Base-by-base conservation (phyloP, 1,284 basidiomycete species). In the Pascua guehoae region DNA sequence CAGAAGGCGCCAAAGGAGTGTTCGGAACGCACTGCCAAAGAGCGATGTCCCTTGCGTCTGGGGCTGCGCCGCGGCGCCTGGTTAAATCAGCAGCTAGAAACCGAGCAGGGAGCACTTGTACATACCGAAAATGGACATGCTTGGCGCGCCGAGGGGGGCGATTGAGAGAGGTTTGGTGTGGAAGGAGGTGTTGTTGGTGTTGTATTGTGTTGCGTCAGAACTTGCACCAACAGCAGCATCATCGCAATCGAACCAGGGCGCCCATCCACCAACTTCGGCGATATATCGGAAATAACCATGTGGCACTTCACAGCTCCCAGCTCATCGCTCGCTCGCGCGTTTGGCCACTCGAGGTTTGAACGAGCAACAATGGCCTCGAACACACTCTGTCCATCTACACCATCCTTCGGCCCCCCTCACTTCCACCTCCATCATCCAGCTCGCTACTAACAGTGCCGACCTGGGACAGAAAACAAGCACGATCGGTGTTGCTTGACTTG, bases 91-190 rank as follows among this genome's bases (percentile, higher is more conserved):
- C 48, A 18, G 15, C 12, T n/a, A 4, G 5, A 15, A 14, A 11
- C 8, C 0, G 7, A 32, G 3, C 3, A 7, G 7, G 24, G 7
- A 17, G 17, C 2, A 24, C 40, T 58, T 36, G 49, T n/a, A 46
- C 59, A 40, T 50, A 65, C 66, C 66, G 41, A 67, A 67, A 56
- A 67, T 65, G 24, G 61, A 59, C 65, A 66, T 66, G 48, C 24
- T 32, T 32, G 24, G 7, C 24, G 24, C 7, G 24, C 24, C 24
- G 4, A 32, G 4, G 24, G n/a, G 24, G 24, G 7, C 24, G 24
- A 32, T 32, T 32, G 24, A 32, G 24, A 32, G 24, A 32, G 24
- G 55, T 43, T 43, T 37, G 36, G 36, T 41, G 41, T 4, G 41
- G 41, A 14, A 18, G n/a, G 41, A 32, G 24, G 15, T 50, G 41